phyloP scores from a whole-genome alignment of 2,329 filamentous ascomycete species.

The Diaporthe ilicicola region DNA sequence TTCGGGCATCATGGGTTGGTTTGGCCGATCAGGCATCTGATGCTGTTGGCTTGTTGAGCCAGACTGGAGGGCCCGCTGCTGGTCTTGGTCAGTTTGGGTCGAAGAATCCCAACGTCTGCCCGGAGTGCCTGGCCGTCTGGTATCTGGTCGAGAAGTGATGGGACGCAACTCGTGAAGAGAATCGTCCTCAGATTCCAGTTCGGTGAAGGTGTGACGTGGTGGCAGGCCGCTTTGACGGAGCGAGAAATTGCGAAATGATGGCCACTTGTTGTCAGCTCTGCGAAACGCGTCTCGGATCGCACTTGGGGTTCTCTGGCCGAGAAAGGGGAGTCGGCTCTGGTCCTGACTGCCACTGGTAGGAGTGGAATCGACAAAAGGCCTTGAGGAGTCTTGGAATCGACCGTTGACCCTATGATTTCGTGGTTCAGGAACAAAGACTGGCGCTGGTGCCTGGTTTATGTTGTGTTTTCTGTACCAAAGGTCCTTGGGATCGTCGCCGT shows the following conservation, averaged over 20 bases:
- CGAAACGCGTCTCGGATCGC: background rate
- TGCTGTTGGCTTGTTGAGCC: background rate
- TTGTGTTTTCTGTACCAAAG: conserved; percentile 30
- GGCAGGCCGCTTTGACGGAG: background rate
- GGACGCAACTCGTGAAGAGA: conserved; percentile 10
- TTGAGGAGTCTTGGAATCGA: conserved; percentile 36
- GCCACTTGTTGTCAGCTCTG: background rate
- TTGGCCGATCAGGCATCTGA: background rate
- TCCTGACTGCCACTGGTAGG: background rate
- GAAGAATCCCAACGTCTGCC: background rate
- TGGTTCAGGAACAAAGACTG: conserved; percentile 42
- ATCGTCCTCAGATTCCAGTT: conserved; percentile 8
- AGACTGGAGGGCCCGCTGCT: background rate
- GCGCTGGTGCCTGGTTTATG: conserved; percentile 17
- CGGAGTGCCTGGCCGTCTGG: background rate
- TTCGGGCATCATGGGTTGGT: background rate
- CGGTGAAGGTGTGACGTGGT: conserved; percentile 8
- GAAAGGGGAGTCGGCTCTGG: background rate
- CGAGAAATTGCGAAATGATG: background rate
- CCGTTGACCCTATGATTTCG: conserved; percentile 45
- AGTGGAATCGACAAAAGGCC: background rate
- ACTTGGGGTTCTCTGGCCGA: background rate
- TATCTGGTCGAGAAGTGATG: background rate
- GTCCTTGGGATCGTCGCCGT: conserved; percentile 31
- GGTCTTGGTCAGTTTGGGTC: background rate